phyloP scores from a whole-genome alignment of 768 basidiomycete genomes.

The Phaffia tasmanica region DNA sequence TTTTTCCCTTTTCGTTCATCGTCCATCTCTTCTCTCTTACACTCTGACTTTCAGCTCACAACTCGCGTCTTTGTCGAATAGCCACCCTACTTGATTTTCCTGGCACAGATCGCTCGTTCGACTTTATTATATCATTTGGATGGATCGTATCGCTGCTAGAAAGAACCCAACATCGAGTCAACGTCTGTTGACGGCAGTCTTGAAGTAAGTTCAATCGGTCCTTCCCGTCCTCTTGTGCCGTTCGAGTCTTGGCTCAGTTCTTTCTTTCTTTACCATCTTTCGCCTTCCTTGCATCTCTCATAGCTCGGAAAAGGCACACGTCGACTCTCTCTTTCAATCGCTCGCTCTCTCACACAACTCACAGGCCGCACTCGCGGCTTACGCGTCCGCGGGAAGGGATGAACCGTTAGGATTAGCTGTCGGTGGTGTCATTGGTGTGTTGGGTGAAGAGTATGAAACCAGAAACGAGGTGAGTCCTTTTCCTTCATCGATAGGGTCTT shows the following conservation, averaged over 20 bases:
- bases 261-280: background rate
- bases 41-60: too few species aligned
- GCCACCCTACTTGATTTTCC: too few species aligned
- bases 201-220: background rate
- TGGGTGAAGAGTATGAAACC: slow-evolving; percentile 20
- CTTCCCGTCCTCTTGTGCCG: background rate
- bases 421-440: slow-evolving; percentile 23
- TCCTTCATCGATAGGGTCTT: background rate
- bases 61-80: too few species aligned
- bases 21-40: too few species aligned
- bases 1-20: too few species aligned
- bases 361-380: slow-evolving; percentile 21
- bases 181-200: too few species aligned
- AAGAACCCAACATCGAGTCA: too few species aligned
- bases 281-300: background rate
- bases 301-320: slow-evolving; percentile 24
- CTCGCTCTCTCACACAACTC: slow-evolving; percentile 22
- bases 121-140: too few species aligned
- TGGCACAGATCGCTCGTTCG: too few species aligned
- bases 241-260: too few species aligned
- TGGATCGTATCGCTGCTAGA: too few species aligned
- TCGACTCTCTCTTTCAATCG: slow-evolving; percentile 20
- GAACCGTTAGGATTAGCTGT: slow-evolving; percentile 12
- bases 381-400: slow-evolving; percentile 22
- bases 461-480: slow-evolving; percentile 19